phyloP scores from a whole-genome alignment of 2,329 filamentous ascomycete genomes.

The Epichloe bromicola region DNA sequence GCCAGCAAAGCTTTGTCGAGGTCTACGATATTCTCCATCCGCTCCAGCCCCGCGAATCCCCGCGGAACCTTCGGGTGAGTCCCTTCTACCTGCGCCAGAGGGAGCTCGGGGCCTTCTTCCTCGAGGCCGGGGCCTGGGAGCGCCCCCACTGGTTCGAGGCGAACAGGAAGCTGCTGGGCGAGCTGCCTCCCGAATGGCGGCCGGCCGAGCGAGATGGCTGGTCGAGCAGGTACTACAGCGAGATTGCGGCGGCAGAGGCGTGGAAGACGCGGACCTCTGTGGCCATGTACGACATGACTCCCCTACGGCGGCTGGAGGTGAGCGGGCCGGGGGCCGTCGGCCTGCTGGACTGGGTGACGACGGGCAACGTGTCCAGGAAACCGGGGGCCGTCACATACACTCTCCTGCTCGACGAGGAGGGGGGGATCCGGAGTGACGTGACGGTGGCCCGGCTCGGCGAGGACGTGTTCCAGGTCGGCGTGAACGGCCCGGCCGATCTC shows the following conservation, averaged over 20 bases:
- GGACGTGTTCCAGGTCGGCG: slow-evolving; percentile 40
- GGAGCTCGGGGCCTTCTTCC: slow-evolving; percentile 44
- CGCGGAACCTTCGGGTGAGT: slow-evolving; percentile 44
- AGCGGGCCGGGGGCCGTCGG: slow-evolving; percentile 41
- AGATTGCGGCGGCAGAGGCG: slow-evolving; percentile 45
- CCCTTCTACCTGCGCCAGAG: slow-evolving; percentile 42
- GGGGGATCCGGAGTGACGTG: slow-evolving; percentile 43
- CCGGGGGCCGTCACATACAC: slow-evolving; percentile 42
- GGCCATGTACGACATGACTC: slow-evolving; percentile 51
- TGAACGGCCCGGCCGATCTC: slow-evolving; percentile 41
- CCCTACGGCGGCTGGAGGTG: slow-evolving; percentile 43
- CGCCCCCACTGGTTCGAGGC: slow-evolving; percentile 49
- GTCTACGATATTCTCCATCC: slow-evolving; percentile 54
- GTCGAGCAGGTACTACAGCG: slow-evolving; percentile 44
- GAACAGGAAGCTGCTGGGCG: slow-evolving; percentile 37
- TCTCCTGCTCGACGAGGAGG: slow-evolving; percentile 39
- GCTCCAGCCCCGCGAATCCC: slow-evolving; percentile 41
- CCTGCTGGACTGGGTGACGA: slow-evolving; percentile 41
- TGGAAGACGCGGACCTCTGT: slow-evolving; percentile 52
- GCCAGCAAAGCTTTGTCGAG: slow-evolving; percentile 48
- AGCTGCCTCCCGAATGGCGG: slow-evolving; percentile 39
- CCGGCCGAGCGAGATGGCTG: slow-evolving; percentile 44
- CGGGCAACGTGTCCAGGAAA: slow-evolving; percentile 32
- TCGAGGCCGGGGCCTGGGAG: slow-evolving; percentile 49
- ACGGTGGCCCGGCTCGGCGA: slow-evolving; percentile 39